Evolutionary conservation across 2,329 filamentous ascomycete species (phyloP).

Genomic region (Orbilia javanica): DNA sequence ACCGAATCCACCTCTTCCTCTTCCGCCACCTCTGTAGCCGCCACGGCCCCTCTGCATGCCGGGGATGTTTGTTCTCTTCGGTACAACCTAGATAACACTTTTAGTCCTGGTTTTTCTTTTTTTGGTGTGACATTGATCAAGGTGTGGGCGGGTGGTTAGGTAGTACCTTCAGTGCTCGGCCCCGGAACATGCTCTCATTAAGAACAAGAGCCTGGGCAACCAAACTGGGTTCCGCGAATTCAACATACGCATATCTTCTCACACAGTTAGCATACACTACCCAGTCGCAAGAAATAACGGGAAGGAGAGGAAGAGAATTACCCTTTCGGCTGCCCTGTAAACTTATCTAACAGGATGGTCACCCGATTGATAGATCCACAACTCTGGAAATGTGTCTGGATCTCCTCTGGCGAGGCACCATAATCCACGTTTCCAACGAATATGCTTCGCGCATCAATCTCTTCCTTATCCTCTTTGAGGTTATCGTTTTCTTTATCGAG

Average conservation of each 20-base stretch:
- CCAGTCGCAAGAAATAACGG: neutral
- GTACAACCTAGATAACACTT: constrained; percentile 73
- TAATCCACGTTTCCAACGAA: constrained; percentile 99
- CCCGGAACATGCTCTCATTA: constrained; percentile 96
- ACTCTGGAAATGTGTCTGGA: constrained; percentile 97
- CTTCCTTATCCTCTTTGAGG: constrained; percentile 91
- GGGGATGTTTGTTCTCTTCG: constrained; percentile 96
- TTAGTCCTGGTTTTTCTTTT: neutral
- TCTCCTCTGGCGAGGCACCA: constrained; percentile 94
- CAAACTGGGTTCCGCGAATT: constrained; percentile 93
- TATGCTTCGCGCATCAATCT: constrained; percentile 93
- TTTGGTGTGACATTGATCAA: neutral
- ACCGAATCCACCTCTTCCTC: constrained; percentile 69
- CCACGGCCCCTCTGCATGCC: constrained; percentile 87
- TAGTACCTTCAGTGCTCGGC: constrained; percentile 89
- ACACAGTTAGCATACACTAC: constrained; percentile 5
- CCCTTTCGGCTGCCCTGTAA: constrained; percentile 99
- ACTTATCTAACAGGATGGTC: constrained; percentile 97
- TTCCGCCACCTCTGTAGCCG: constrained; percentile 66
- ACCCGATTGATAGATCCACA: constrained; percentile 98
- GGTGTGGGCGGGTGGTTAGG: neutral
- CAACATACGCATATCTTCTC: constrained; percentile 93
- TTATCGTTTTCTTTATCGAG: constrained; percentile 87
- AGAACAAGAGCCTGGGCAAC: constrained; percentile 93
- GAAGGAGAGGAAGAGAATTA: constrained; percentile 65